A percentile compares a stretch with the other conserved stretches of the same genome.
Conservation (phyloP, 257 asterid genomes). For the Voacanga thouarsii region DNA sequence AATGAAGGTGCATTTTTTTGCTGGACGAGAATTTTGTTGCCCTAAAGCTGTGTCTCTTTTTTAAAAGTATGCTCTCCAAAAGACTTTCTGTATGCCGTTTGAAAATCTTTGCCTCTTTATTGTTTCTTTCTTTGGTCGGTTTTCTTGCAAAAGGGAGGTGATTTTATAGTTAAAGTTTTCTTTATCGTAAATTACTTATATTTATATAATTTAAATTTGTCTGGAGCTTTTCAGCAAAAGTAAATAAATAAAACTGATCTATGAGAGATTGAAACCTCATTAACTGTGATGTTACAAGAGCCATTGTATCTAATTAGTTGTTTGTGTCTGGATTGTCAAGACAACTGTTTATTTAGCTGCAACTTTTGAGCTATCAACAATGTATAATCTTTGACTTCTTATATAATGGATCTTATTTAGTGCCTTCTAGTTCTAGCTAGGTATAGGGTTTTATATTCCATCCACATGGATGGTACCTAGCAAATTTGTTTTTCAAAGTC, state of each 20-base stretch:
- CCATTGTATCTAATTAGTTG: too few relatives aligned
- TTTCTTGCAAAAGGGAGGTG: background rate
- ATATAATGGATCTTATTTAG: background rate
- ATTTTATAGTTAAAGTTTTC: too few relatives aligned
- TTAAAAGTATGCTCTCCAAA: background rate
- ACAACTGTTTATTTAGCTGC: too few relatives aligned
- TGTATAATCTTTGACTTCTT: background rate
- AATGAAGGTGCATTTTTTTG: background rate
- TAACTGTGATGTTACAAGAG: too few relatives aligned
- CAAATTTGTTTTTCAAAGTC: background rate
- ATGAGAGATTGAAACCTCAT: too few relatives aligned
- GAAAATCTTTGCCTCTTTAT: background rate
- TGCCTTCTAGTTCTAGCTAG: background rate
- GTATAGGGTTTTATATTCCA: background rate
- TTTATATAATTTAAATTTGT: too few relatives aligned
- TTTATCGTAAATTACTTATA: too few relatives aligned
- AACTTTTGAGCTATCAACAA: background rate
- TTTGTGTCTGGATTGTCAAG: too few relatives aligned
- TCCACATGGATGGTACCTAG: background rate
- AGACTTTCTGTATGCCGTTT: background rate
- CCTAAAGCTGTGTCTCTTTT: constrained; percentile 4
- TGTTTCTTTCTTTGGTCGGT: background rate
- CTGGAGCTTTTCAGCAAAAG: too few relatives aligned
- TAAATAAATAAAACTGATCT: too few relatives aligned
- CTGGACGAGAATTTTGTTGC: background rate